Evolutionary conservation across 768 basidiomycete species (phyloP).

Genomic region (Boletus rufocinnamomeus): DNA sequence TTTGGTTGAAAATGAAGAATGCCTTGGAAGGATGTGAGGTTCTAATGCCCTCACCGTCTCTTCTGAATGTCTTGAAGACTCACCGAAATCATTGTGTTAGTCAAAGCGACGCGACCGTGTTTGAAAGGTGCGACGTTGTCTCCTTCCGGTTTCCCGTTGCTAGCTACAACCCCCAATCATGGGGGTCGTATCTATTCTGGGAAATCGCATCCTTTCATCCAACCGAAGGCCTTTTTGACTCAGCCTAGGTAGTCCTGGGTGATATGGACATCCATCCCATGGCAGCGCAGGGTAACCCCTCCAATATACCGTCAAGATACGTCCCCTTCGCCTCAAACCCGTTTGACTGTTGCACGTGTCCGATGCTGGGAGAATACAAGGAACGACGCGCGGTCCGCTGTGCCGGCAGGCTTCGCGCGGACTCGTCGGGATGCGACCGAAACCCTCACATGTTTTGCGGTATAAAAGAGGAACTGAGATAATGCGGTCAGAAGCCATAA

Average conservation of each 20-base stretch:
- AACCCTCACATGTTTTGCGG: neutral
- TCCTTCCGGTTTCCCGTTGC: too few species aligned
- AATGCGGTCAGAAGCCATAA: neutral
- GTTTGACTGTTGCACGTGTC: neutral
- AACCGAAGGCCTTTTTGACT: too few species aligned
- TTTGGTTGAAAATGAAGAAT: constrained; percentile 99
- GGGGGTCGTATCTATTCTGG: constrained; percentile 6
- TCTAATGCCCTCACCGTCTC: neutral
- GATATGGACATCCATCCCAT: too few species aligned
- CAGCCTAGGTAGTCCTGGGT: too few species aligned
- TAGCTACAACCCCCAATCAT: constrained; percentile 7
- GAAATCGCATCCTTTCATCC: neutral
- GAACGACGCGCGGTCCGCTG: neutral
- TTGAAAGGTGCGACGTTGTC: neutral
- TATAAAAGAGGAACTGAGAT: constrained; percentile 11
- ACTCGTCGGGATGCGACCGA: neutral
- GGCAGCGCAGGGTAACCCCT: too few species aligned
- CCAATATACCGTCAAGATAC: neutral
- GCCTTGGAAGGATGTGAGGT: constrained; percentile 53
- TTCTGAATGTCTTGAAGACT: constrained; percentile 19
- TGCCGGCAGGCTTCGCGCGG: neutral
- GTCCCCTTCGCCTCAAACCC: neutral
- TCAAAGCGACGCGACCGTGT: constrained; percentile 9
- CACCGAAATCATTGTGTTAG: constrained; percentile 48
- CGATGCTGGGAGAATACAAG: neutral